These are phyloP conservation scores for Chlorophyllum brunneum DNA, from an alignment of 768 basidiomycete genomes.

Conservation along the genomic window DNA sequence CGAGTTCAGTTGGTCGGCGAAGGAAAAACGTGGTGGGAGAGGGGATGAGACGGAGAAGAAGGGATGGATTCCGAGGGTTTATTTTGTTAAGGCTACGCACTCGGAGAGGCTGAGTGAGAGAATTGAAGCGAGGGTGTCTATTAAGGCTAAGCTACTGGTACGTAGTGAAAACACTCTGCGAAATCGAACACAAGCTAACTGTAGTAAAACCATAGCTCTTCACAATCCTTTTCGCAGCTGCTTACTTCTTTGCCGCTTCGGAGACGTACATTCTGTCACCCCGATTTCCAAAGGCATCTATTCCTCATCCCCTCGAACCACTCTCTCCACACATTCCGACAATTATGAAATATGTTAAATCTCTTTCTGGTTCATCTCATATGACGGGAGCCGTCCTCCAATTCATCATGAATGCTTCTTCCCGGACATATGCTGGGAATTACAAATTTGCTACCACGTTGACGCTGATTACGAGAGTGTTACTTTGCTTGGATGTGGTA, in stretches of 20 bases:
- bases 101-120: conserved; percentile 26
- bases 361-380: conserved; percentile 8
- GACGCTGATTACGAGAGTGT: neutral
- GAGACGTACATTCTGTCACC: conserved; percentile 8
- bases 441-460: conserved; percentile 11
- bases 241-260: neutral
- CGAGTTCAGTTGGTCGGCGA: conserved; percentile 17
- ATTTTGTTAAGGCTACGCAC: conserved; percentile 21
- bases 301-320: neutral
- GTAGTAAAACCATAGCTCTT: neutral
- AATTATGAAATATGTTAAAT: neutral
- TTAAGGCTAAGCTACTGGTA: neutral
- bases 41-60: conserved; percentile 4
- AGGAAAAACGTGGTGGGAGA: neutral
- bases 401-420: conserved; percentile 20
- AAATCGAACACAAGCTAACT: neutral
- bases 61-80: conserved; percentile 18
- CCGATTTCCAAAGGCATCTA: conserved; percentile 1
- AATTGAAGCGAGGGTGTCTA: conserved; percentile 13
- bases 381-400: conserved; percentile 18
- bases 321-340: neutral
- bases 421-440: conserved; percentile 21
- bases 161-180: neutral
- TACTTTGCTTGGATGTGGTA: neutral
- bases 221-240: neutral